These are phyloP conservation scores for Ophiostoma fasciatum DNA, from an alignment of 2,329 filamentous ascomycete species.

Conservation along the genomic window DNA sequence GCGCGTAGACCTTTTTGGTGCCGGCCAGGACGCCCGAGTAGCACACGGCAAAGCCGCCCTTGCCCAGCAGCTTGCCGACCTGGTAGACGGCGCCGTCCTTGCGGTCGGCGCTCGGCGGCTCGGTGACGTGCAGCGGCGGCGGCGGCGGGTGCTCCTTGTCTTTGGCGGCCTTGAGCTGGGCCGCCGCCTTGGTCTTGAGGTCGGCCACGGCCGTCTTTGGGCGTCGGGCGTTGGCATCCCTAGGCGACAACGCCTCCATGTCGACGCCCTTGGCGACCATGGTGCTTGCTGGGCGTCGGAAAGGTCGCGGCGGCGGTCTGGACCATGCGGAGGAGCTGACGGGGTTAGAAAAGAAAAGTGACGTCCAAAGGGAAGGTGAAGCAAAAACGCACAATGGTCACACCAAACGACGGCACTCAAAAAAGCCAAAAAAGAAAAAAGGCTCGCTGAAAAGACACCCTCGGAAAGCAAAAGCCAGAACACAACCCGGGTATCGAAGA, in stretches of 20 bases:
- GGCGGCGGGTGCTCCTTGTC: slow-evolving; percentile 54
- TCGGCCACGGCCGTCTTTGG: slow-evolving; percentile 29
- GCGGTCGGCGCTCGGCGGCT: slow-evolving; percentile 54
- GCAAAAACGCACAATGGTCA: no score
- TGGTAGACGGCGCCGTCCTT: slow-evolving; percentile 58
- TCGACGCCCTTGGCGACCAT: slow-evolving; percentile 37
- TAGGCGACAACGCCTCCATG: slow-evolving; percentile 48
- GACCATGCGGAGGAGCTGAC: no score
- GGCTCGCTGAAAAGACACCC: no score
- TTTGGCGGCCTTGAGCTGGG: slow-evolving; percentile 39
- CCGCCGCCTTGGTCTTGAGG: slow-evolving; percentile 35
- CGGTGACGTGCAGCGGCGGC: slow-evolving; percentile 43
- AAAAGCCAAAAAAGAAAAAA: no score
- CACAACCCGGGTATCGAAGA: no score
- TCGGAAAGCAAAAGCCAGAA: no score
- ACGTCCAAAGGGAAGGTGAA: no score
- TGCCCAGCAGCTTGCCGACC: slow-evolving; percentile 59
- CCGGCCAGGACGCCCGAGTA: slow-evolving; percentile 56
- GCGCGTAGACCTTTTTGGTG: slow-evolving; percentile 52
- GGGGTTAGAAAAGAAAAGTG: no score
- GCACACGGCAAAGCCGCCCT: slow-evolving; percentile 72
- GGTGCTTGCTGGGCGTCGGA: no score
- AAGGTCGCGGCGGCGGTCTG: no score
- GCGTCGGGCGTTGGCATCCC: slow-evolving; percentile 48
- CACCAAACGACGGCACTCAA: no score